phyloP scores from a whole-genome alignment of 495 filamentous ascomycete species.

The Podospora conica region DNA sequence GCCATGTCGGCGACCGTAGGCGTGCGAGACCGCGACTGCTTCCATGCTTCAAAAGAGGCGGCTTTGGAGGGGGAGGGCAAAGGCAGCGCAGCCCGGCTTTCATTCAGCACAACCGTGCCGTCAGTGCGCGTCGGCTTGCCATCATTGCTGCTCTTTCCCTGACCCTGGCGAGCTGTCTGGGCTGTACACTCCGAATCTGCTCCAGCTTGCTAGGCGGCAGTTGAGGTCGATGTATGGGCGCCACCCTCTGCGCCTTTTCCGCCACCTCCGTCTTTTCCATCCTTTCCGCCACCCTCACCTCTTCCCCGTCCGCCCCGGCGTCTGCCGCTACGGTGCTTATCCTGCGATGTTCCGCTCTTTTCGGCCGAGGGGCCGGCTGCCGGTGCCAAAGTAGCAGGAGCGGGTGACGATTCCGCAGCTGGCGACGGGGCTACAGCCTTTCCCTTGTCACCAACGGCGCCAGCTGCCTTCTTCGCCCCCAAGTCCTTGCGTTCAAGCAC shows the following conservation, averaged over 20 bases:
- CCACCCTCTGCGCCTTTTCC: background rate
- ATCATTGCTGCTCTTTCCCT: background rate
- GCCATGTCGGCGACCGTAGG: background rate
- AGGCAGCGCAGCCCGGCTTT: background rate
- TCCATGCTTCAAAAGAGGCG: background rate
- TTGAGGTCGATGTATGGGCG: background rate
- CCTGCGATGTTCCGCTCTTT: constrained; percentile 12
- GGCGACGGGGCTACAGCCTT: background rate
- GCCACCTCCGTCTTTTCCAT: constrained; percentile 12
- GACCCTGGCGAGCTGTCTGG: background rate
- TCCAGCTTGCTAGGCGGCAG: background rate
- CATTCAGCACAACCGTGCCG: background rate
- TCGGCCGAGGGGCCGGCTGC: constrained; percentile 3
- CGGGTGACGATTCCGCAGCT: background rate
- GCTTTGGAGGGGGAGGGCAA: background rate
- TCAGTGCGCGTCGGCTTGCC: background rate
- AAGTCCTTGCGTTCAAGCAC: constrained; percentile 74
- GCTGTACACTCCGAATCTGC: background rate
- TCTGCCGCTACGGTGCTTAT: constrained; percentile 7
- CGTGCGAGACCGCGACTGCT: background rate
- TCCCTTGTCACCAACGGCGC: constrained; percentile 5
- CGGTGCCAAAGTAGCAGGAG: background rate
- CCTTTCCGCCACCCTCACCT: constrained; percentile 9
- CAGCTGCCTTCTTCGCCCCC: constrained; percentile 23
- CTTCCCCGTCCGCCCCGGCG: constrained; percentile 21